phyloP scores from a whole-genome alignment of 140 eudicot species.

The Stevia rebaudiana region DNA sequence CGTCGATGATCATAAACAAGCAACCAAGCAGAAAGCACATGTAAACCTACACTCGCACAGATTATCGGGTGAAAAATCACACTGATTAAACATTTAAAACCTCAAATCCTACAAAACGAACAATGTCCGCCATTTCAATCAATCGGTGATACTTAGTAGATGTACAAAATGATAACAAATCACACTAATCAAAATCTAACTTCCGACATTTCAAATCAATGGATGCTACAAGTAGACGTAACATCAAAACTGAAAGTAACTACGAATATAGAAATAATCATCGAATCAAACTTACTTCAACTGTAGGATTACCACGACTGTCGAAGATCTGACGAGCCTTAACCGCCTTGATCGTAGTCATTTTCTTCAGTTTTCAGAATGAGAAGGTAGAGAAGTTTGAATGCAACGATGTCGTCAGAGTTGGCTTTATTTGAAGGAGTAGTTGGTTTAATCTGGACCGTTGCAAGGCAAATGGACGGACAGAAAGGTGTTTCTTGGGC shows the following conservation, averaged over 20 bases:
- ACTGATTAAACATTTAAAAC: background rate
- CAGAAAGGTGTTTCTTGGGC: background rate
- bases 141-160: background rate
- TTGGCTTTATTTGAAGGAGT: background rate
- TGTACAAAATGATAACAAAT: background rate
- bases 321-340: slow-evolving; percentile 82
- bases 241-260: background rate
- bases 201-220: background rate
- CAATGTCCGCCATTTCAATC: background rate
- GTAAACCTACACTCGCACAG: background rate
- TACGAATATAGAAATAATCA: background rate
- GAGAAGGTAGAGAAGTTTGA: background rate
- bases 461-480: background rate
- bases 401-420: background rate
- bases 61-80: background rate
- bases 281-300: slow-evolving; percentile 40
- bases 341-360: slow-evolving; percentile 53
- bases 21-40: background rate
- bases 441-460: background rate
- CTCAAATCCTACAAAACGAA: background rate
- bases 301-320: slow-evolving; percentile 81
- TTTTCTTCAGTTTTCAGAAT: background rate
- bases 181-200: background rate
- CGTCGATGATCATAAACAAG: background rate
- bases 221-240: background rate